Base-by-base conservation (phyloP, 805 yeast genomes). In the Vanderwaltozyma verrucispora region DNA sequence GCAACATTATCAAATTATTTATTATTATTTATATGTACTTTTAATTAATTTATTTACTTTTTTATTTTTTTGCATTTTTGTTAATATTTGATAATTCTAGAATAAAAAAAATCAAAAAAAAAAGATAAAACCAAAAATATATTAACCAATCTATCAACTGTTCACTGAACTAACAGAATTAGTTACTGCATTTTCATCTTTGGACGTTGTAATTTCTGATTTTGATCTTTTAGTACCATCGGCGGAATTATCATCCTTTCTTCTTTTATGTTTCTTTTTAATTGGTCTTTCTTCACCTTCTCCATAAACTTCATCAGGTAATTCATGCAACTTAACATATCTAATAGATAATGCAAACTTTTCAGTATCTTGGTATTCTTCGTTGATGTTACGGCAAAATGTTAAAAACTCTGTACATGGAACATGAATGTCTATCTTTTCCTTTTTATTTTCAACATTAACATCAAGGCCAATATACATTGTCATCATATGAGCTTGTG, bases 341-440 rank as follows among this genome's bases (percentile, higher is more conserved):
- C 77, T 79, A 49, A 87, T 76, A 39, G 73, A 68, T 43, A 89
- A 66, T 18, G 76, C 65, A 50, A 51, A 66, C 13, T 51, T 64
- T 43, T 77, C 69, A 9, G 69, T 59, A 31, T 75, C 72, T 37
- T 75, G 80, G 46, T 80, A 73, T 50, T 74, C 92, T 28, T 69
- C 68, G 16, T 68, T 68, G 76, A 89, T 84, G 25, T 75, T 70
- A 45, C 84, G 77, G 60, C 96, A 85, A 7, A 85, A 62, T 30
- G 72, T 77, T 62, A 74, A 86, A 57, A 89, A 92, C 43, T 92
- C 97, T 16, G 84, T 72, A 55, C 97, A 88, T 15, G 95, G 95
- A 45, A 77, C 73, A 50, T 82, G 94, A 40, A 89, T 80, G 56
- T 87, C 95, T 48, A 88, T 69, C 49, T 77, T 74, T 63, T 75